These are phyloP conservation scores for Prunus fruticosa DNA, from an alignment of 306 rosid genomes.

Conservation along the genomic window DNA sequence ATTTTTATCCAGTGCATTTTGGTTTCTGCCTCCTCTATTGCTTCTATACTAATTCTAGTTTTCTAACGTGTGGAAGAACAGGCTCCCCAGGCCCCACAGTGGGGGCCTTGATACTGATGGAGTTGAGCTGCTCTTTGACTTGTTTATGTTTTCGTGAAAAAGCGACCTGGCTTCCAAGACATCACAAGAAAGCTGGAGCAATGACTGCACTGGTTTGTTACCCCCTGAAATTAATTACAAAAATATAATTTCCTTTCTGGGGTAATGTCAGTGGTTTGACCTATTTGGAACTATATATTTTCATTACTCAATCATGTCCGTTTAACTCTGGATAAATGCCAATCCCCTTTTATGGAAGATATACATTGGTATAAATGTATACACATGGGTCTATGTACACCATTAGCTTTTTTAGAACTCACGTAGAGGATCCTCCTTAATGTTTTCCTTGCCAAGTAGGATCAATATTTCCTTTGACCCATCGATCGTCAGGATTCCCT, in stretches of 20 bases:
- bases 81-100: slow-evolving; percentile 97
- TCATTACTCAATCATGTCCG: not conserved
- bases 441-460: not conserved
- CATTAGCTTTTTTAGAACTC: not conserved
- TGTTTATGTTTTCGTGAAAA: slow-evolving; percentile 99
- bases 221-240: not conserved
- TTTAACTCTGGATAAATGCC: not conserved
- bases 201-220: slow-evolving; percentile 97
- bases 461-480: too few species aligned
- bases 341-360: not conserved
- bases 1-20: slow-evolving; percentile 9
- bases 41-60: slow-evolving; percentile 16
- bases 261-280: not conserved
- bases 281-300: not conserved
- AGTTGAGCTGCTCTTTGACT: slow-evolving; percentile 96
- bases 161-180: slow-evolving; percentile 99
- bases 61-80: slow-evolving; percentile 32
- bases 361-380: not conserved
- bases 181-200: slow-evolving; percentile 99
- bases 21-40: not conserved
- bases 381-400: not conserved
- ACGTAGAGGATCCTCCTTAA: not conserved
- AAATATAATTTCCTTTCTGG: not conserved
- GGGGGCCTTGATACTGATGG: slow-evolving; percentile 99
- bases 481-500: not conserved